Percentiles rank a stretch among this genome's conserved stretches.
Conservation (phyloP, 768 basidiomycete genomes). For the Boletus bicolor region DNA sequence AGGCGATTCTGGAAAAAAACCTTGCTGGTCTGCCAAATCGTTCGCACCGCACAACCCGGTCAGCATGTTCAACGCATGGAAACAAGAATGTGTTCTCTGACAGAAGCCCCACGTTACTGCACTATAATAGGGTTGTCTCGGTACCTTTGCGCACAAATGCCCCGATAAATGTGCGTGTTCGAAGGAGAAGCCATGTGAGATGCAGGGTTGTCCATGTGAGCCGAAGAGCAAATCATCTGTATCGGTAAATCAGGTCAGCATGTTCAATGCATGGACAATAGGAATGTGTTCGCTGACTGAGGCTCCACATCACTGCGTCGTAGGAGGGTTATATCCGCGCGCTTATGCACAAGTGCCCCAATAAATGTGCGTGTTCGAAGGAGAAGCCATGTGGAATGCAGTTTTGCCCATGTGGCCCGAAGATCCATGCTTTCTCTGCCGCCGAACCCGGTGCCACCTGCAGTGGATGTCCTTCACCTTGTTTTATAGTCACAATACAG, state of each 20-base stretch:
- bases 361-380: not conserved
- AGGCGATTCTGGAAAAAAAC: not conserved
- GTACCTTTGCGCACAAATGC: no score
- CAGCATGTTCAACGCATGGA: no score
- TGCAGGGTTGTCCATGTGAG: no score
- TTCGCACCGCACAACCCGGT: not conserved
- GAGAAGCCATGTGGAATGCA: fast-evolving
- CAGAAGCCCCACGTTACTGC: no score
- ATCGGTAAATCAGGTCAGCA: not conserved
- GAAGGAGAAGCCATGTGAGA: no score
- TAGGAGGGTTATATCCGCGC: not conserved
- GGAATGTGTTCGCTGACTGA: not conserved
- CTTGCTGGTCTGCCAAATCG: not conserved
- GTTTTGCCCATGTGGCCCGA: not conserved
- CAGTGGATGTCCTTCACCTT: constrained; percentile 10
- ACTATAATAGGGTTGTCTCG: no score
- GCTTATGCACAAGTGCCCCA: not conserved
- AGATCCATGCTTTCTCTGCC: no score
- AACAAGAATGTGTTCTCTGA: no score
- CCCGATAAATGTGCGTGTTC: no score
- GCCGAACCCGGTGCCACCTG: not conserved
- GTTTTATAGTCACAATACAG: not conserved
- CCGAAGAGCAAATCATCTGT: no score
- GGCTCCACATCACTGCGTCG: not conserved
- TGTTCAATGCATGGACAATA: not conserved